Conservation (phyloP, 192 early-diverging fungal genomes). For the Coemansia sp. region DNA sequence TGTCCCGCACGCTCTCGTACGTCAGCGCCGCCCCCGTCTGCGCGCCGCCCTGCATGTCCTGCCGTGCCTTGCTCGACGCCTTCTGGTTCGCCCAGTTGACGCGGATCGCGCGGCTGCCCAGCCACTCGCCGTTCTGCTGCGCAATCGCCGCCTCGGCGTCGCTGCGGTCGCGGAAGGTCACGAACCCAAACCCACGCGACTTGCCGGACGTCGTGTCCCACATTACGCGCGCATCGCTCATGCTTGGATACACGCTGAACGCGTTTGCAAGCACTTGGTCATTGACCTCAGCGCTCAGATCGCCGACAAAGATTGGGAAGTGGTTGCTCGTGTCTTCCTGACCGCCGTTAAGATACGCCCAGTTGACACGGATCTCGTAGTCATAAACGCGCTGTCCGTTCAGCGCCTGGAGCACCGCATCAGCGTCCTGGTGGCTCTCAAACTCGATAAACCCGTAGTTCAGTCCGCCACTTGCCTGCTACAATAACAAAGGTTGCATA, state of each 20-base stretch:
- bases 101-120: conserved; percentile 82
- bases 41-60: conserved; percentile 8
- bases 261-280: conserved; percentile 77
- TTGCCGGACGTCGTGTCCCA: conserved; percentile 87
- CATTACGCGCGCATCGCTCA: conserved; percentile 88
- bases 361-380: conserved; percentile 54
- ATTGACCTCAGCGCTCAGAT: conserved; percentile 86
- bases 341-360: conserved; percentile 49
- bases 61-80: conserved; percentile 32
- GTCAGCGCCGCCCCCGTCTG: conserved; percentile 44
- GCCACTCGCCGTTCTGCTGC: conserved; percentile 86
- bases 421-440: conserved; percentile 67
- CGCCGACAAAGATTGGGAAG: conserved; percentile 91
- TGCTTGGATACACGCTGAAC: conserved; percentile 54
- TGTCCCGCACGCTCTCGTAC: conserved; percentile 69
- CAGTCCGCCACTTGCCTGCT: conserved; percentile 65
- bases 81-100: conserved; percentile 96
- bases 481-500: conserved; percentile 1
- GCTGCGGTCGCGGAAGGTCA: conserved; percentile 79
- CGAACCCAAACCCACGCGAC: conserved; percentile 90
- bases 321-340: conserved; percentile 74
- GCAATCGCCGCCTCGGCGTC: conserved; percentile 86
- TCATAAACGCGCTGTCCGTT: conserved; percentile 59
- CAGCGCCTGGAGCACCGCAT: conserved; percentile 63
- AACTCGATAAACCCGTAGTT: conserved; percentile 93